These are phyloP conservation scores for Venturia effusa DNA, from an alignment of 2,329 filamentous ascomycete genomes.

Conservation along the genomic window DNA sequence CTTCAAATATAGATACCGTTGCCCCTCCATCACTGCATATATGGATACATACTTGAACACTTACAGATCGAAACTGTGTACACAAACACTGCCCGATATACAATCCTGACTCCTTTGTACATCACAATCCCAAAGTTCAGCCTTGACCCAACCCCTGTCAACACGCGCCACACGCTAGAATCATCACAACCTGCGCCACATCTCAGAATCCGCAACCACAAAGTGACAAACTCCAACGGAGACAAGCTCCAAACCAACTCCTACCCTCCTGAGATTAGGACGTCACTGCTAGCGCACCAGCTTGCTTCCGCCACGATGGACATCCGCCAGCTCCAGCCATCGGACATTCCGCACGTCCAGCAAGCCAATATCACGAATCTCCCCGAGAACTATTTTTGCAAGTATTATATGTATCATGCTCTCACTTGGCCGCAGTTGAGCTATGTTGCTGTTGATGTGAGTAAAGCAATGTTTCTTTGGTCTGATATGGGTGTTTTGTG, in stretches of 20 bases:
- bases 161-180: too few relatives aligned
- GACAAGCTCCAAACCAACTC: too few relatives aligned
- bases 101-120: neutral
- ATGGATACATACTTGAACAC: neutral
- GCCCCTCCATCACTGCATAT: neutral
- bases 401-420: constrained; percentile 99
- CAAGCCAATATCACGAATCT: constrained; percentile 98
- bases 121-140: neutral
- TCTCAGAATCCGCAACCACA: too few relatives aligned
- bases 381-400: constrained; percentile 99
- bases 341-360: constrained; percentile 85
- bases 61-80: neutral
- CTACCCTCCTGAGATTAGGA: too few relatives aligned
- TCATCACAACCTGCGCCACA: neutral
- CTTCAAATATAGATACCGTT: neutral
- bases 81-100: too few relatives aligned
- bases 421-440: constrained; percentile 96
- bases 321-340: constrained; percentile 75
- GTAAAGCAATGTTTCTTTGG: constrained; percentile 15
- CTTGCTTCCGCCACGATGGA: constrained; percentile 62
- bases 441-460: constrained; percentile 82
- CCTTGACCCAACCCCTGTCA: too few relatives aligned
- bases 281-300: too few relatives aligned
- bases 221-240: neutral
- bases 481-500: too few relatives aligned